Base-by-base conservation (phyloP, 257 asterid species). In the Rhazya stricta region DNA sequence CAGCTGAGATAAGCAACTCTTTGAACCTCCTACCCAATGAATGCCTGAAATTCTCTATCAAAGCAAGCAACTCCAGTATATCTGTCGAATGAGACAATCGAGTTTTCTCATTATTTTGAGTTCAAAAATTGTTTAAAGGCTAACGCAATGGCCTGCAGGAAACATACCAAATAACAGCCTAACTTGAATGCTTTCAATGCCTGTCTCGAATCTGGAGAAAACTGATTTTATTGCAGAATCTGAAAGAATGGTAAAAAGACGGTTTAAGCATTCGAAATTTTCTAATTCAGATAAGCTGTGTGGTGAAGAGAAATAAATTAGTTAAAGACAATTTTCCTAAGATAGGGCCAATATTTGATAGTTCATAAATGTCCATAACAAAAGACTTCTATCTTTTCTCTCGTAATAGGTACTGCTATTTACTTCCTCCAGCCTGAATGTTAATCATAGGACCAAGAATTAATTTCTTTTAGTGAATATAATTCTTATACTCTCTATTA, bases 81-180 rank as follows among this genome's bases (percentile, higher is more conserved):
- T 75, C 85, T 82, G 79, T 62, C 27, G 73, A 36, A 57, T 41
- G 60, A 57, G 41, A 29, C 13, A 19, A 32, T 16, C 3, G 11
- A 36, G 9, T 19, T 63, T 36, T 4, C 29, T 25, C 27, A n/a
- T 41, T 30, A 68, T 67, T 29, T 39, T 4, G 65, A 2, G 5
- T 13, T 41, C 4, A 41, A 27, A 21, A 67, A 72, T 16, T 37
- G 72, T 13, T 32, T 68, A 48, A 37, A 66, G 16, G 29, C 34
- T 25, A 68, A 50, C 41, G 42, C 48, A 68, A 57, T 32, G 11
- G 50, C 15, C 54, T 23, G 57, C 21, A 46, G 69, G 36, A 50
- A 36, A 51, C 39, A 1, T 83, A 93, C 98, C 96, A 25, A 91
- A 80, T 46, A 85, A 81, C 62, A 91, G 77, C 82, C 85, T 81